Base-by-base conservation (phyloP, 768 basidiomycete species). In the Pisolithus marmoratus region DNA sequence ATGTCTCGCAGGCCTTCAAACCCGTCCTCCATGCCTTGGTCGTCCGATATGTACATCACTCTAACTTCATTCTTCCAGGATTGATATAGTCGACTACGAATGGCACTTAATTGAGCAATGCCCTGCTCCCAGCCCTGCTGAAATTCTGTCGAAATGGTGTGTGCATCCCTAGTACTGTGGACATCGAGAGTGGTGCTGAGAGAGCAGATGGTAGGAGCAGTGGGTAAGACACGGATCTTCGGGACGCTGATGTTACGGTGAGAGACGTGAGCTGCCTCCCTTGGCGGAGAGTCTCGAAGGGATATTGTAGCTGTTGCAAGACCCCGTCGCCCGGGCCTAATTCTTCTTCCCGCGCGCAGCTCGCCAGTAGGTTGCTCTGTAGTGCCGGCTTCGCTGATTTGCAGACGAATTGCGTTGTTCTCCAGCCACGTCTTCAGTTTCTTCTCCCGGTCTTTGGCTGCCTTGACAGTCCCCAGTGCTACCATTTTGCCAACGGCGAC, bases 301-400 rank as follows among this genome's bases (percentile, higher is more conserved):
- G 84, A 84, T 56, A 89, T 75, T 3, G 82, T 80, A 5, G 87
- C 77, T 1, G 78, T 79, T 4, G 85, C 81, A n/a, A 89, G 54
- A 8, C 85, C 85, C 40, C 73, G 74, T 36, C 86, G 73, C 17
- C 85, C 85, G 26, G 64, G 70, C 34, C 68, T 70, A 56, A 60
- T 45, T 29, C 61, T 66, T 53, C 64, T 57, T 17, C 46, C 48
- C 9, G 4, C 5, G 34, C 46, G 34, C 17, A 44, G 41, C 24
- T 38, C 45, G 23, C 12, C 49, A 20, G 43, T 40, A 3, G 26
- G 52, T 38, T 48, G 55, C 37, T 56, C 51, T 19, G 26, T 42
- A 19, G 4, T 49, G 6, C 11, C 26, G 17, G 46, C 51, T 26
- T 37, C 12, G 22, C 41, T 44, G 2, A 22, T 7, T 26, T 31